Base-by-base conservation (phyloP, 75 land plant species). In the Selaginella moellendorffii region DNA sequence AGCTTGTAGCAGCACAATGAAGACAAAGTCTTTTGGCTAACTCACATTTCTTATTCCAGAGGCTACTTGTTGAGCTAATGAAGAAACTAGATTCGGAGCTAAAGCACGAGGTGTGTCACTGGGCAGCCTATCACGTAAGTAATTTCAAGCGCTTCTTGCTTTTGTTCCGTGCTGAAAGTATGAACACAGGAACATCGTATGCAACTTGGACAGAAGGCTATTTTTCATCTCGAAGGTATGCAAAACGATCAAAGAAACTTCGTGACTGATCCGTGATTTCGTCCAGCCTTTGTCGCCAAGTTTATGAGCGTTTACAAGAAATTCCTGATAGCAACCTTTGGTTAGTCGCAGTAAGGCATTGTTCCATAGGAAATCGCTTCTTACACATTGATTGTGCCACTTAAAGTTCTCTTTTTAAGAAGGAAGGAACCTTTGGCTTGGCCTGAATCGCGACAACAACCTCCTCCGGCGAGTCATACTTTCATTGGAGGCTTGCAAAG, bases 71-170 rank as follows among this genome's bases (percentile, higher is more conserved):
- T 25, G 97, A 93, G 72, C 58, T 95, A 59, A 74, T 95, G 78
- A 95, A 79, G 78, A 95, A 84, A 68, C 74, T 90, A 74, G 99
- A 95, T 68, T 81, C 90, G 61, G 97, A 95, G 72, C 56, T 95
- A 27, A 93, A 95, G 63, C 99, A 84, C 78, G 99, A 95, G 68
- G 83, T 90, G 58, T 86, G 91, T 68, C 96, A 86, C 69, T 95
- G 99, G 99, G 99, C 97, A 66, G 99, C 99, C 52, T 84, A 83
- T 72, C 82, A 95, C 78, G 99, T 89, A 74, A 82, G 90, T 20
- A 56, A 20, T 56, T 19, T 60, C 62, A 19, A 29, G 21, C 28
- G 29, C 64, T 65, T 18, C 62, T 65, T 19, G 23, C 25, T 52
- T 9, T 65, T 23, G 20, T 27, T 36, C 20, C 1, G 23, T 53